These are phyloP conservation scores for Pichia manshurica DNA, from an alignment of 805 yeast species.

Conservation along the genomic window DNA sequence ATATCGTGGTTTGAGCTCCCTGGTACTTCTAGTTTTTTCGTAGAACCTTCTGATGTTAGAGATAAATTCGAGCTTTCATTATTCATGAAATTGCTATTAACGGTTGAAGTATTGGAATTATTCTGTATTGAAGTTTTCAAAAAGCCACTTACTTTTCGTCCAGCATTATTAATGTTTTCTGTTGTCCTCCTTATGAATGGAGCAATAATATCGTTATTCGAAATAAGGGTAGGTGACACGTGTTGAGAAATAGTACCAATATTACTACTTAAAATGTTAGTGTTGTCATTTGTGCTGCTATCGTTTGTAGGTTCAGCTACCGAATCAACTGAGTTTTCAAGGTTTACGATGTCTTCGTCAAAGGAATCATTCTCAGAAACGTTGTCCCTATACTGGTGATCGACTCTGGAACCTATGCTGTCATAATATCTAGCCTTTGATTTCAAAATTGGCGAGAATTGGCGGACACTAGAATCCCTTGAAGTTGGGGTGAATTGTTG, in stretches of 20 bases:
- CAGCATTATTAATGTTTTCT: slow-evolving; percentile 23
- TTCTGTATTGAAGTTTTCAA: slow-evolving; percentile 11
- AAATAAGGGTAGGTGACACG: slow-evolving; percentile 2
- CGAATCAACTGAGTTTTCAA: not conserved
- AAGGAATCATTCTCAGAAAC: not conserved
- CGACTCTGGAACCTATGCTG: not conserved
- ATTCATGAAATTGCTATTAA: not conserved
- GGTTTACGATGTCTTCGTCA: not conserved
- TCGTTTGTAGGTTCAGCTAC: not conserved
- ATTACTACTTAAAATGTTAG: not conserved
- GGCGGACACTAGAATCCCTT: not conserved
- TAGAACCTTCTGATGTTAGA: not conserved
- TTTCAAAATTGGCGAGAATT: slow-evolving; percentile 1
- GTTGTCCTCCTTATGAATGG: slow-evolving; percentile 25
- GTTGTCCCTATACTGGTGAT: not conserved
- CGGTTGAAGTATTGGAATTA: not conserved
- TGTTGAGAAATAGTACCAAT: slow-evolving; percentile 10
- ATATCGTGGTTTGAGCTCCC: slow-evolving; percentile 11
- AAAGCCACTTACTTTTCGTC: slow-evolving; percentile 26
- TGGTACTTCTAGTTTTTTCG: not conserved
- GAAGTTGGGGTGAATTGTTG: not conserved
- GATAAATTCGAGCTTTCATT: not conserved
- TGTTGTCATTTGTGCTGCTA: not conserved
- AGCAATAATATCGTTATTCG: slow-evolving; percentile 18
- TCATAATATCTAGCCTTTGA: slow-evolving; percentile 1